A percentile compares a stretch with the other conserved stretches of the same genome.
phyloP scores from a whole-genome alignment of 495 filamentous ascomycete genomes.

The Usnea hakonensis region DNA sequence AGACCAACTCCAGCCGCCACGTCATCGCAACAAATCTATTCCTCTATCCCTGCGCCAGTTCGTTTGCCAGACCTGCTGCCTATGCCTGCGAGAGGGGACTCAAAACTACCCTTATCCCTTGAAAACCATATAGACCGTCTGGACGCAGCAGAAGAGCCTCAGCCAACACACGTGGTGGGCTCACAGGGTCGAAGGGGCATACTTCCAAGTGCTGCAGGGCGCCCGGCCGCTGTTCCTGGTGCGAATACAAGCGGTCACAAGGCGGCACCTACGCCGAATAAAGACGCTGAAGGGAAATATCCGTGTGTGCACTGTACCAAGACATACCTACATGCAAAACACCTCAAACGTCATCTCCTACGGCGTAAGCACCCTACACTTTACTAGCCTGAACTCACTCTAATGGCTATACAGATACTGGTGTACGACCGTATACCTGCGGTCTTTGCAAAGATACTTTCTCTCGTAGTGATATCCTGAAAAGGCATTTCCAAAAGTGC shows the following conservation, averaged over 20 bases:
- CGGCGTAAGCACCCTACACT: conserved; percentile 63
- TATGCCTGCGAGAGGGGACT: conserved; percentile 7
- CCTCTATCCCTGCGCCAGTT: conserved; percentile 7
- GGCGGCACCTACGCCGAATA: conserved; percentile 71
- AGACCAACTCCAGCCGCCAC: conserved; percentile 1
- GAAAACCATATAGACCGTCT: not conserved
- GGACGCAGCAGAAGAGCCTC: conserved; percentile 34
- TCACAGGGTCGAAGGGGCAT: conserved; percentile 86
- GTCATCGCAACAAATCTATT: conserved; percentile 8
- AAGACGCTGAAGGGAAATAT: conserved; percentile 94
- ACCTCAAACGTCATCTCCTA: conserved; percentile 90
- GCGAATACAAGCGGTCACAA: conserved; percentile 47
- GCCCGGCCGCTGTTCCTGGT: conserved; percentile 55
- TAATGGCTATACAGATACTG: conserved; percentile 60
- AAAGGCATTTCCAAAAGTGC: conserved; percentile 98
- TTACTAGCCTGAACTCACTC: conserved; percentile 19
- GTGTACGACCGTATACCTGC: conserved; percentile 94
- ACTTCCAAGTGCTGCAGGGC: conserved; percentile 79
- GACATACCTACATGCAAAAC: conserved; percentile 95
- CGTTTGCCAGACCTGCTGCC: conserved; percentile 16
- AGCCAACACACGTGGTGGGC: conserved; percentile 83
- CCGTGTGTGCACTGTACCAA: conserved; percentile 96
- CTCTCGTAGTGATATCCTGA: conserved; percentile 94
- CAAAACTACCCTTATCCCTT: not conserved
- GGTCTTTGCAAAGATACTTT: conserved; percentile 97